Conservation (phyloP, 805 yeast genomes). For the Candida gorgasii region DNA sequence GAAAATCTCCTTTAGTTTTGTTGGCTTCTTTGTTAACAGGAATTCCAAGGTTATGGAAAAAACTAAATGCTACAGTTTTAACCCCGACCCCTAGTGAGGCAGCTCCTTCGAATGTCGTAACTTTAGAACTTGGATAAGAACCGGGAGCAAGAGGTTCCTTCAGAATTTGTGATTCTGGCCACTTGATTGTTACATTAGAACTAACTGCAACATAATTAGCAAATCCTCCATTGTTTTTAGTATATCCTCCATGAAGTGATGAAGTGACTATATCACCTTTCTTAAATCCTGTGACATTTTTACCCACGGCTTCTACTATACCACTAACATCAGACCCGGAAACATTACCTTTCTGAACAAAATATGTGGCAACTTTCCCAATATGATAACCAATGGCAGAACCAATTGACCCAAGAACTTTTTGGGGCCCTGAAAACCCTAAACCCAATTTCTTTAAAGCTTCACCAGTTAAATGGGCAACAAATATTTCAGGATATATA, state of each 20-base stretch:
- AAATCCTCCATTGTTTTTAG: slow-evolving; percentile 53
- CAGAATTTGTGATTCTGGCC: slow-evolving; percentile 7
- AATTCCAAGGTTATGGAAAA: slow-evolving; percentile 18
- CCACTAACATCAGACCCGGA: slow-evolving; percentile 25
- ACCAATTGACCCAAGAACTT: neutral
- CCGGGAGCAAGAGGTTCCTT: slow-evolving; percentile 28
- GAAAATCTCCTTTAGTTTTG: slow-evolving; percentile 16
- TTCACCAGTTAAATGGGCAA: slow-evolving; percentile 15
- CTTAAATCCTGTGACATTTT: slow-evolving; percentile 18
- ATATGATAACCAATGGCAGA: neutral
- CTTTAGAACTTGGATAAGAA: slow-evolving; percentile 51
- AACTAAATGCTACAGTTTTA: slow-evolving; percentile 52
- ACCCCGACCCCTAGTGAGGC: slow-evolving; percentile 57
- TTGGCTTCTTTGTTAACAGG: neutral
- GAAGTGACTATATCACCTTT: slow-evolving; percentile 23
- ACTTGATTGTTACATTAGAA: slow-evolving; percentile 21
- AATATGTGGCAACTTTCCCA: neutral
- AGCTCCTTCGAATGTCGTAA: slow-evolving; percentile 60
- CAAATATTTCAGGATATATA: slow-evolving; percentile 4
- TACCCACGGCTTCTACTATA: slow-evolving; percentile 22
- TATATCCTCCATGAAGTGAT: slow-evolving; percentile 45
- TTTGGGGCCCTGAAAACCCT: neutral
- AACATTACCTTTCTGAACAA: slow-evolving; percentile 1
- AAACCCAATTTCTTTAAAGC: neutral
- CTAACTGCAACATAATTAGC: slow-evolving; percentile 48